Base-by-base conservation (phyloP, 2,329 filamentous ascomycete species). In the Emmonsiellopsis sp. region DNA sequence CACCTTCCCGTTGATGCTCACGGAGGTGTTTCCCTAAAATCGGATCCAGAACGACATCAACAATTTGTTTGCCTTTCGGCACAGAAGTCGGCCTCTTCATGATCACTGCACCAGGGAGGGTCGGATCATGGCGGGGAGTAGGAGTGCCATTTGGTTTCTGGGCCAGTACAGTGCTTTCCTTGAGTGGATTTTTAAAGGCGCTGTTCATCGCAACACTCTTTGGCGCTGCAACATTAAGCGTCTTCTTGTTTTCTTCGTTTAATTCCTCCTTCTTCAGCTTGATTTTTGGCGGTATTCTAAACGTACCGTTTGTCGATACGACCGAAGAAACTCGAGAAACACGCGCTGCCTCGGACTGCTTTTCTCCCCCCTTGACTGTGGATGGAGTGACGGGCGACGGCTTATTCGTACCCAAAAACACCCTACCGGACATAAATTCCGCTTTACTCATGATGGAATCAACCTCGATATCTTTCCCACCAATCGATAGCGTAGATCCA, bases 1-100 rank as follows among this genome's bases (percentile, higher is more conserved):
- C 83, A 20, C 85, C 85, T 62, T 85, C 81, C 11, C 81, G 76
- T 63, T 89, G 85, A 64, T 89, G 85, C 10, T 80, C 78, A 31
- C 84, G 79, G 7, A 89, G 71, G 59, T 82, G 77, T 57, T 80
- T 82, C 7, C 74, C 71, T 13, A 89, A 64, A 9, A 85, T 67
- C 1, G 85, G 85, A 65, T 89, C 85, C 2, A 89, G 76, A 0
- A 88, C 85, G 1, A 89, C 85, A 66, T 88, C 85, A 1, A 88
- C 84, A 48, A 86, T 73, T 51, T 81, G 78, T 62, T 83, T 86
- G 1, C 82, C 84, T 54, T 76, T 78, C 0, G 81, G 79, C 46
- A 74, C 75, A 10, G 70, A 67, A 20, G 65, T 70, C 1, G 82
- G 83, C 32, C 82, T 73, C 62, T 79, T 82, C 84, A 89, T 87